Evolutionary conservation across 2,329 filamentous ascomycete genomes (phyloP).

Genomic region (Cercospora beticola): DNA sequence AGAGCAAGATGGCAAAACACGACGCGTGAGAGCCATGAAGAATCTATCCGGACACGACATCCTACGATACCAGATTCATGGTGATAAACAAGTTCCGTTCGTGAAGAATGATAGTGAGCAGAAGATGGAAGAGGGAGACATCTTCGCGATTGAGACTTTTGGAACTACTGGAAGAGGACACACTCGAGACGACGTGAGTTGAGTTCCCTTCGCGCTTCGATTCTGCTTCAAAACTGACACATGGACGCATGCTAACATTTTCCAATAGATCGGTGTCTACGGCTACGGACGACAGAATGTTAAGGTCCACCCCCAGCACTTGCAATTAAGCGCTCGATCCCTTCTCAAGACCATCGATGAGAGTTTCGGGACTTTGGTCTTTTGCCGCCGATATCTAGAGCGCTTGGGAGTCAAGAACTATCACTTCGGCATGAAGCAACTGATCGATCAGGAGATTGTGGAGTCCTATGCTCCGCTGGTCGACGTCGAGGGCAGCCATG

Average conservation of each 20-base stretch:
- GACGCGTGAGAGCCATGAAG: conserved; percentile 80
- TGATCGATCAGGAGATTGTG: conserved; percentile 79
- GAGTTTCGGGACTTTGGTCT: conserved; percentile 92
- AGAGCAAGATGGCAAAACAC: conserved; percentile 67
- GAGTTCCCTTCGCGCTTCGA: not conserved
- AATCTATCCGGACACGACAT: conserved; percentile 92
- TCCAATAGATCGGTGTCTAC: conserved; percentile 67
- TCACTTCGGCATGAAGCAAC: conserved; percentile 81
- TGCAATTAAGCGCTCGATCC: conserved; percentile 75
- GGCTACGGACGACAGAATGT: conserved; percentile 75
- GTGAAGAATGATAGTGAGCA: conserved; percentile 84
- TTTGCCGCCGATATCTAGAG: conserved; percentile 87
- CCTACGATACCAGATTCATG: conserved; percentile 84
- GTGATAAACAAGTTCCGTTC: conserved; percentile 89
- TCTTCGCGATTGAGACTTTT: conserved; percentile 95
- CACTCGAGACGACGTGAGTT: conserved; percentile 74
- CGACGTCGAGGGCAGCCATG: conserved; percentile 92
- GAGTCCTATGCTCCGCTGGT: conserved; percentile 86
- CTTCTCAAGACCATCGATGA: conserved; percentile 88
- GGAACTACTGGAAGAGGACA: conserved; percentile 89
- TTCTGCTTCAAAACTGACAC: no score
- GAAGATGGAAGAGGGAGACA: conserved; percentile 97
- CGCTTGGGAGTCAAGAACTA: conserved; percentile 94
- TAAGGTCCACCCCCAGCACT: conserved; percentile 71
- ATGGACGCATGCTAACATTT: not conserved